Evolutionary conservation across 2,329 filamentous ascomycete species (phyloP).

Genomic region (Beauveria bassiana): DNA sequence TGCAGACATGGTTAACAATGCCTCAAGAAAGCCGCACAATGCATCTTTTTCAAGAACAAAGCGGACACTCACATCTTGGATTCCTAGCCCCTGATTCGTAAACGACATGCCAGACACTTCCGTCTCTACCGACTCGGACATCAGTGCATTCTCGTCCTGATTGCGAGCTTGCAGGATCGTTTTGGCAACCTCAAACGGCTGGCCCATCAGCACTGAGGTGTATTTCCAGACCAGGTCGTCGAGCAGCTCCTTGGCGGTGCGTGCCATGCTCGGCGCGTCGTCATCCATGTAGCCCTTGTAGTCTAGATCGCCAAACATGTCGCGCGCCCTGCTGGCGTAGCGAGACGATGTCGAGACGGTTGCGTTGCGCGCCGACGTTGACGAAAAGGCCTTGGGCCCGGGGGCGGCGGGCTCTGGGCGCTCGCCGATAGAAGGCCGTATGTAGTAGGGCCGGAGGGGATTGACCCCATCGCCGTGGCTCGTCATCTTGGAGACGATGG

Average conservation of each 20-base stretch:
- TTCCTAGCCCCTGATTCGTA: constrained; percentile 26
- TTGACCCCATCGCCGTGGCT: constrained; percentile 44
- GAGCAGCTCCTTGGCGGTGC: constrained; percentile 66
- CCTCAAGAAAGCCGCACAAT: not conserved
- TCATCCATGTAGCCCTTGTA: constrained; percentile 83
- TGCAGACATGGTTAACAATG: constrained; percentile 7
- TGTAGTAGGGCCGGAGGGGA: constrained; percentile 63
- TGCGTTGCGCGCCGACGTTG: constrained; percentile 32
- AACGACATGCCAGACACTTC: constrained; percentile 22
- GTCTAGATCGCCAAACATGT: constrained; percentile 84
- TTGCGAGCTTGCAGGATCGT: constrained; percentile 73
- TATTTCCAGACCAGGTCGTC: constrained; percentile 92
- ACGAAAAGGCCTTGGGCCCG: constrained; percentile 37
- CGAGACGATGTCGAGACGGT: constrained; percentile 26
- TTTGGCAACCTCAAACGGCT: constrained; percentile 97
- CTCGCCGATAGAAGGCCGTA: constrained; percentile 50
- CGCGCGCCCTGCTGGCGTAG: constrained; percentile 62
- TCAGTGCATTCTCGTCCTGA: constrained; percentile 40
- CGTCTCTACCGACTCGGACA: constrained; percentile 17
- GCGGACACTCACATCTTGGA: constrained; percentile 25
- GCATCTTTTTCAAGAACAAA: not conserved
- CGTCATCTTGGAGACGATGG: constrained; percentile 31
- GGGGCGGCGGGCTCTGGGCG: constrained; percentile 29
- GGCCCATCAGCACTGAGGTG: constrained; percentile 76
- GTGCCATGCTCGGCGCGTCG: constrained; percentile 63